Conservation (phyloP, 2,329 filamentous ascomycete genomes). For the Talaromyces sp. region DNA sequence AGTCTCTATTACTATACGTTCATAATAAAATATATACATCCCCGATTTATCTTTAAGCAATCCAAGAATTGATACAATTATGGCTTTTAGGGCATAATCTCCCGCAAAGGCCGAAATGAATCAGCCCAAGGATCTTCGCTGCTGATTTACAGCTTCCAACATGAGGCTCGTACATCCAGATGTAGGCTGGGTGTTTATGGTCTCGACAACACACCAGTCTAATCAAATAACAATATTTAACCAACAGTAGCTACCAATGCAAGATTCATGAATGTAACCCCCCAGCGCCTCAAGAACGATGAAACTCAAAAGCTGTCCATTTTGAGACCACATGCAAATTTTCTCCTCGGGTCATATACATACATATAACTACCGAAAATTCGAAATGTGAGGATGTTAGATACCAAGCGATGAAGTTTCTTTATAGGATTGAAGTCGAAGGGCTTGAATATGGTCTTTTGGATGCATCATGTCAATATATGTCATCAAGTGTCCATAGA, state of each 20-base stretch:
- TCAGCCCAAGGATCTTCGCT: not conserved
- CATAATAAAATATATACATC: not conserved
- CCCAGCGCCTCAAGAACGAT: not conserved
- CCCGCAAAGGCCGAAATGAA: not conserved
- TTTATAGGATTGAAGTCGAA: not conserved
- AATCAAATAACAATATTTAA: not conserved
- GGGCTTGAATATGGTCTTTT: not conserved
- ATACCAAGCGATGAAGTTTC: not conserved
- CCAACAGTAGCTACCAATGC: not conserved
- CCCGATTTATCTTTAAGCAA: not conserved
- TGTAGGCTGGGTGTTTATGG: not conserved
- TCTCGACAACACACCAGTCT: not conserved
- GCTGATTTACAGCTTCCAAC: not conserved
- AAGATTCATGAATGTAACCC: not conserved
- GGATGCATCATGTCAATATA: not conserved
- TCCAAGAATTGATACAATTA: too few species aligned
- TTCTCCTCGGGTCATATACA: not conserved
- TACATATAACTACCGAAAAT: too few species aligned
- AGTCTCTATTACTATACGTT: not conserved
- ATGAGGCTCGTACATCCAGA: not conserved
- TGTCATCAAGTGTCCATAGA: not conserved
- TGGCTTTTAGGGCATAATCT: not conserved
- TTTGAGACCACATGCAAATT: not conserved
- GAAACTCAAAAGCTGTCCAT: not conserved
- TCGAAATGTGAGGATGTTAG: not conserved